phyloP scores from a whole-genome alignment of 106 monocot genomes.

The Alisma plantagoaquatica region DNA sequence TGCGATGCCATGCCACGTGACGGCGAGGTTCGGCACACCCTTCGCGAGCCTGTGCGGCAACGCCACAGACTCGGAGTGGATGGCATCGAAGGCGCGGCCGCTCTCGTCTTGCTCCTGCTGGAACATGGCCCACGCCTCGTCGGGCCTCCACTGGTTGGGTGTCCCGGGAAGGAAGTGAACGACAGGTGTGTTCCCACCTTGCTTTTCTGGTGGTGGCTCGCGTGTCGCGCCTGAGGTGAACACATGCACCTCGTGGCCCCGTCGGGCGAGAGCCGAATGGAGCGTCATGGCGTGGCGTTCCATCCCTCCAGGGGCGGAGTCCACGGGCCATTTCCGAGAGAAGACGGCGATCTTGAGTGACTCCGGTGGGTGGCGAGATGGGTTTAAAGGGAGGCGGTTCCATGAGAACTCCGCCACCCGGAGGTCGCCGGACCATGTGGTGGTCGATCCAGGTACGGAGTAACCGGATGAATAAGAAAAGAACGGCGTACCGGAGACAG shows the following conservation, averaged over 20 bases:
- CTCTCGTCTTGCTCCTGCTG: conserved; percentile 48
- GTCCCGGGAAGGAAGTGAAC: conserved; percentile 40
- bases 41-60: conserved; percentile 50
- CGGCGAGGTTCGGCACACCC: conserved; percentile 60
- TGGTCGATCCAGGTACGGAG: neutral
- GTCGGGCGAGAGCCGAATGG: conserved; percentile 55
- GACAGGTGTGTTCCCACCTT: conserved; percentile 11
- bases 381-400: conserved; percentile 48
- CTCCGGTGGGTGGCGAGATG: conserved; percentile 19
- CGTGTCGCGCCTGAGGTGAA: conserved; percentile 38
- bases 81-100: conserved; percentile 50
- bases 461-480: neutral
- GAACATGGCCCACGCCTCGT: conserved; percentile 61
- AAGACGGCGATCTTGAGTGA: conserved; percentile 65
- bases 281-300: conserved; percentile 86
- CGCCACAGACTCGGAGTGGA: conserved; percentile 91
- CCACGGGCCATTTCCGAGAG: conserved; percentile 73
- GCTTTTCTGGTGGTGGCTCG: no score
- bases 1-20: conserved; percentile 91
- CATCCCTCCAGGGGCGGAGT: conserved; percentile 75
- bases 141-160: conserved; percentile 53
- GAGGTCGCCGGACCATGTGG: conserved; percentile 50
- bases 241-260: conserved; percentile 75
- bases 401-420: conserved; percentile 57
- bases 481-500: no score